Percentiles rank a stretch among this genome's conserved stretches.
These are phyloP conservation scores for Mortierella hygrophila DNA, from an alignment of 192 early-diverging fungal species.

Conservation along the genomic window DNA sequence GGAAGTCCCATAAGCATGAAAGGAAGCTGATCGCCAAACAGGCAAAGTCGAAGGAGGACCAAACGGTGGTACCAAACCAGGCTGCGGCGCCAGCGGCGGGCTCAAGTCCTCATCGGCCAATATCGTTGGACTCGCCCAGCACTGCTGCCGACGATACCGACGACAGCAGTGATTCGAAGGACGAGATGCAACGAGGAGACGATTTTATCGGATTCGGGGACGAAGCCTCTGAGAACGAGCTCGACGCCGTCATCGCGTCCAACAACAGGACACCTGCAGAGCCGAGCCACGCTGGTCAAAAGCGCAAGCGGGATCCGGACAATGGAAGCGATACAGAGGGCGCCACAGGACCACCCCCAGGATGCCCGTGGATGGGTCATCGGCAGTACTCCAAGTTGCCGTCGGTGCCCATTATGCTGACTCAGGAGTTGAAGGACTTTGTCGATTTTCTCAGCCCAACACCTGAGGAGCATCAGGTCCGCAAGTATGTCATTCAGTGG, in stretches of 20 bases:
- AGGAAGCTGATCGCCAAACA: neutral
- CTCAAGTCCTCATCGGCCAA: neutral
- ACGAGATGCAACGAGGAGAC: conserved; percentile 22
- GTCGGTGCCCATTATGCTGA: conserved; percentile 30
- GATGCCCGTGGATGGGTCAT: conserved; percentile 43
- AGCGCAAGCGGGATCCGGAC: conserved; percentile 16
- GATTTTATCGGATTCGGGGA: conserved; percentile 45
- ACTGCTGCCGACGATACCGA: neutral
- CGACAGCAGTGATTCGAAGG: neutral
- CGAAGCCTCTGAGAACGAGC: conserved; percentile 8
- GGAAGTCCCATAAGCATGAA: neutral
- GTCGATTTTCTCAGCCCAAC: conserved; percentile 86
- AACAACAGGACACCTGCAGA: neutral
- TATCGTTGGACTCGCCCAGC: neutral
- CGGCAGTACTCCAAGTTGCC: conserved; percentile 21
- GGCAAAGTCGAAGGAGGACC: neutral
- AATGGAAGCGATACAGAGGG: conserved; percentile 16
- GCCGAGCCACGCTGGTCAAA: conserved; percentile 3
- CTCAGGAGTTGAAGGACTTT: conserved; percentile 82
- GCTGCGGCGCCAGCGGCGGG: neutral
- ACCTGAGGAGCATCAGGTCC: conserved; percentile 82
- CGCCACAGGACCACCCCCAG: conserved; percentile 17
- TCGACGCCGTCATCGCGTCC: neutral
- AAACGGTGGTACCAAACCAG: neutral
- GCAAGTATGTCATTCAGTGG: conserved; percentile 76